Percentiles rank a stretch among this genome's conserved stretches.
phyloP scores from a whole-genome alignment of 768 basidiomycete species.

The Collybia nuda region DNA sequence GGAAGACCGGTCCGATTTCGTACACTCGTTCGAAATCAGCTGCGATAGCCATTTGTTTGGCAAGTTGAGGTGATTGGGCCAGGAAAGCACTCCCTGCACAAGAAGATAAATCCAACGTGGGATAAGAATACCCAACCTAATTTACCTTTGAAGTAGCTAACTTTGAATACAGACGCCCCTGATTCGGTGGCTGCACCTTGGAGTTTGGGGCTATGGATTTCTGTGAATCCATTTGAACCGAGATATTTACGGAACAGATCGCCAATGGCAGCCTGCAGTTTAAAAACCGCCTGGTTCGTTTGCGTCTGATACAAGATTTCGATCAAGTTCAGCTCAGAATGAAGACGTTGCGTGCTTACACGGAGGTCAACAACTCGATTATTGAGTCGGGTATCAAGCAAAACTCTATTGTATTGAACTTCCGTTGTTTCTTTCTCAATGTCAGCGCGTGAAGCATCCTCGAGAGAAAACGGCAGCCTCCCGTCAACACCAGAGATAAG shows the following conservation, averaged over 20 bases:
- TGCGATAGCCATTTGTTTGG: constrained; percentile 99
- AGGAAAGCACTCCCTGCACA: constrained; percentile 80
- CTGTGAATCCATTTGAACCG: constrained; percentile 72
- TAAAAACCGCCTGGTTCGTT: constrained; percentile 96
- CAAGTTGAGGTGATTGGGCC: constrained; percentile 95
- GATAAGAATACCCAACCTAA: background rate
- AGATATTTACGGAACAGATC: constrained; percentile 86
- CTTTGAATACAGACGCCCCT: constrained; percentile 97
- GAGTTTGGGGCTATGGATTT: constrained; percentile 97
- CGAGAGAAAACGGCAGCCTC: constrained; percentile 86
- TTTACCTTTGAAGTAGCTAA: constrained; percentile 92
- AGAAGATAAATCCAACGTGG: background rate
- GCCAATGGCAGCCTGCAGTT: constrained; percentile 84
- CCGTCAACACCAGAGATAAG: constrained; percentile 78
- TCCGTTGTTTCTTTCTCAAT: constrained; percentile 59
- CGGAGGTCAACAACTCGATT: constrained; percentile 93
- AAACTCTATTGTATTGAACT: constrained; percentile 73
- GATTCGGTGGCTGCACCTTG: constrained; percentile 97
- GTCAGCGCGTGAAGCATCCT: constrained; percentile 89
- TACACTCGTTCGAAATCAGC: constrained; percentile 98
- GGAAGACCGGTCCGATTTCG: constrained; percentile 96
- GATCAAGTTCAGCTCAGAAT: background rate
- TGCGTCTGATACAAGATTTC: constrained; percentile 57
- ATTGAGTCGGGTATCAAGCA: constrained; percentile 92
- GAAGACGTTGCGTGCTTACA: constrained; percentile 40